Base-by-base conservation (phyloP, 2,329 filamentous ascomycete genomes). In the Claviceps pusilla region DNA sequence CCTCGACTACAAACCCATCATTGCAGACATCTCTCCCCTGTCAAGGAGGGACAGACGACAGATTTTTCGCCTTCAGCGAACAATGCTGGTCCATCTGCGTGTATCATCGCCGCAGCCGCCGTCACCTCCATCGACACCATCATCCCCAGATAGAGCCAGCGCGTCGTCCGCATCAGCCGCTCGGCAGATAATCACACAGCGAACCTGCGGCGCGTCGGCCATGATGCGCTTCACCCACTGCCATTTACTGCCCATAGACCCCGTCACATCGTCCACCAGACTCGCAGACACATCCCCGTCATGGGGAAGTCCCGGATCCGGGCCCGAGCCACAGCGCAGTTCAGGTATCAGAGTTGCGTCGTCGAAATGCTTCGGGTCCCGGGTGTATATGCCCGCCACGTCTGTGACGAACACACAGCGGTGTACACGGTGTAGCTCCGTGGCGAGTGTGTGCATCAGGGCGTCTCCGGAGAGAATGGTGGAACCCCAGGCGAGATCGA, bases 381-480 rank as follows among this genome's bases (percentile, higher is more conserved):
- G 14, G 10, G 53, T 55, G 50, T 41, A 55, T 5, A 55, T 55
- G 9, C 53, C 53, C 14, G 53, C 42, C 5, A 55, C 49, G 10
- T 55, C 53, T 4, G 53, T 55, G 49, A 55, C 49, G 29, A 55
- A 55, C 10, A 52, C 49, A 28, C 53, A 55, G 11, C 53, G 53
- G 6, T 19, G 53, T 24, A 55, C 53, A 7, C 5, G n/a, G 6
- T 1, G 12, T 39, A 54, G 41, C 10, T 35, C 31, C 16, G 48
- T 46, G 3, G 49, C 53, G n/a, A 52, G 42, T 4, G 12, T 16
- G 28, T 55, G 53, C 53, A 55, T 49, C 31, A 55, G 45, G 33
- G 49, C 53, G 29, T 55, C 53, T 11, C 53, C 53, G 35, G 53
- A 55, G 28, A 55, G 53, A 7, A 55, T 55, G 4, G 53, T 55